Percentiles rank a stretch among this genome's conserved stretches.
Conservation (phyloP, 768 basidiomycete genomes). For the Rhodotorula paludigena region DNA sequence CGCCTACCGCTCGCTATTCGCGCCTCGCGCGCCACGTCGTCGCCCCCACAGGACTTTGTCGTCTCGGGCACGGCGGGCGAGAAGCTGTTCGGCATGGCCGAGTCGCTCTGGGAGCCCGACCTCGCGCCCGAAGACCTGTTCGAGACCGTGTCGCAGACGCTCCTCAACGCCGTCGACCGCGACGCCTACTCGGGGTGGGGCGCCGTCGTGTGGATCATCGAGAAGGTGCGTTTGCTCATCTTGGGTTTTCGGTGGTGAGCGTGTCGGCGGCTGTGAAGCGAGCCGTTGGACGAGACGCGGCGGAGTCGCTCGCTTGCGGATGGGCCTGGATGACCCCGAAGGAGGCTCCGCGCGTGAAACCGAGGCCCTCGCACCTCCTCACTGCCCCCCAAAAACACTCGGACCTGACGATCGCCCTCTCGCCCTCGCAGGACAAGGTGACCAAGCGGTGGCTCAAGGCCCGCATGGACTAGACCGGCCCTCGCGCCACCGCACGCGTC, state of each 20-base stretch:
- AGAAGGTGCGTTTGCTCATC: slow-evolving; percentile 30
- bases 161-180: slow-evolving; percentile 86
- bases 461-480: slow-evolving; percentile 70
- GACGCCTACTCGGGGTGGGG: slow-evolving; percentile 98
- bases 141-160: slow-evolving; percentile 93
- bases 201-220: slow-evolving; percentile 82
- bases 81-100: slow-evolving; percentile 94
- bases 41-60: slow-evolving; percentile 68
- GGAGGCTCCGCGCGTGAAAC: slow-evolving; percentile 44
- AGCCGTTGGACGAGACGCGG: no score
- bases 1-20: background rate
- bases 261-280: no score
- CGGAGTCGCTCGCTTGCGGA: background rate
- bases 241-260: no score
- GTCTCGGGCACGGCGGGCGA: slow-evolving; percentile 87
- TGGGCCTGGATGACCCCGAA: slow-evolving; percentile 8
- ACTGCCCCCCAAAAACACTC: slow-evolving; percentile 17
- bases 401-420: background rate
- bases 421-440: slow-evolving; percentile 52
- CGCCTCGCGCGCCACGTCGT: background rate
- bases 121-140: slow-evolving; percentile 94
- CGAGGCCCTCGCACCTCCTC: slow-evolving; percentile 9
- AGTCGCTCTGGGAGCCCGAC: slow-evolving; percentile 97
- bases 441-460: slow-evolving; percentile 81
- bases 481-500: no score